Conservation (phyloP, 225 moss, liverwort and hornwort species). For the Physcomitrellopsis africana region DNA sequence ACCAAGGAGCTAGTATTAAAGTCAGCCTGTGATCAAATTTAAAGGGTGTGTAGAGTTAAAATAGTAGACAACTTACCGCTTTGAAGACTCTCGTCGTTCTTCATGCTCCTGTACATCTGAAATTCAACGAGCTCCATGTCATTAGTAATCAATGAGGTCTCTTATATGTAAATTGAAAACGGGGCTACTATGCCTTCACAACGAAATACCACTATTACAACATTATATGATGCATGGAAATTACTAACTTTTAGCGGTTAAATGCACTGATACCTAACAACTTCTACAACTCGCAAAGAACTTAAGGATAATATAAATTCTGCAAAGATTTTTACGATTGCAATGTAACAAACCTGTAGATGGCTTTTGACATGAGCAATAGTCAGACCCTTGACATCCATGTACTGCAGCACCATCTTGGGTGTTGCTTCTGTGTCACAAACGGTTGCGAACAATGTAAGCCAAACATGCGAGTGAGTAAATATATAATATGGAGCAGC, state of each 20-base stretch:
- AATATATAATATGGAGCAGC: too few species aligned
- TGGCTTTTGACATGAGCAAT: conserved; percentile 83
- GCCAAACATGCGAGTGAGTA: not conserved
- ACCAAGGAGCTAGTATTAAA: too few species aligned
- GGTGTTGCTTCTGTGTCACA: conserved; percentile 72
- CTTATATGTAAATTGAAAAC: not conserved
- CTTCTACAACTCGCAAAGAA: too few species aligned
- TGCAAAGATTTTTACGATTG: too few species aligned
- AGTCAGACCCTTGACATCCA: conserved; percentile 78
- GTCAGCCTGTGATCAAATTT: too few species aligned
- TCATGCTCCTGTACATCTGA: conserved; percentile 88
- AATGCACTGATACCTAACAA: too few species aligned
- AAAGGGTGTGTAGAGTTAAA: too few species aligned
- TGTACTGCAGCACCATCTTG: conserved; percentile 74
- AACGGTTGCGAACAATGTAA: not conserved
- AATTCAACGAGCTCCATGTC: conserved; percentile 16
- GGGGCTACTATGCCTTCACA: too few species aligned
- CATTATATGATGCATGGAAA: too few species aligned
- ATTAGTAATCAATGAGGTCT: conserved; percentile 13
- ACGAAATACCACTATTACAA: too few species aligned
- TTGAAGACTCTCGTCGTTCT: conserved; percentile 71
- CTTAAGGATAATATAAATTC: too few species aligned
- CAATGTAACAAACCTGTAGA: conserved; percentile 52
- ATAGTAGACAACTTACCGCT: conserved; percentile 42
- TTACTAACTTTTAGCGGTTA: too few species aligned